Evolutionary conservation across 768 basidiomycete genomes (phyloP).

Genomic region (Mycena amicta): DNA sequence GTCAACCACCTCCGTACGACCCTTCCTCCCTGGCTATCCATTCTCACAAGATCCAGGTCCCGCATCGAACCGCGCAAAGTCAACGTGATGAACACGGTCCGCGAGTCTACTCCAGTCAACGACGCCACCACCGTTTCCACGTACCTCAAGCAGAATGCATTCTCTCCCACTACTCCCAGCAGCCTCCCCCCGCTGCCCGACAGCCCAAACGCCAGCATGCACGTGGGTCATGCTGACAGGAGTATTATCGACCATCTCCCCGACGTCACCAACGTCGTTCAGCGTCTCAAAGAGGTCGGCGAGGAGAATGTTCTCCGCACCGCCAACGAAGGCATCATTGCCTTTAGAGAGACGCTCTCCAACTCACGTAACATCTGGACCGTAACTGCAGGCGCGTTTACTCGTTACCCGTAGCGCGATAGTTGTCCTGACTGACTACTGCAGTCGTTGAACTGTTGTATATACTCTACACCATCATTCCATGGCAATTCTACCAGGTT

Average conservation of each 20-base stretch:
- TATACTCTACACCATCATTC: constrained; percentile 53
- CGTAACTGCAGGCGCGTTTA: no score
- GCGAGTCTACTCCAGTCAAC: constrained; percentile 51
- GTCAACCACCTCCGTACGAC: constrained; percentile 40
- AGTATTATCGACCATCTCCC: constrained; percentile 41
- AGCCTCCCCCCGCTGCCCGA: constrained; percentile 42
- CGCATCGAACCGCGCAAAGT: constrained; percentile 30
- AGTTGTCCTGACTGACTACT: no score
- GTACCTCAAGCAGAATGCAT: constrained; percentile 47
- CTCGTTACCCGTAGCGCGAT: no score
- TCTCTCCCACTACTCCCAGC: constrained; percentile 46
- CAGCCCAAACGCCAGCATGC: constrained; percentile 34
- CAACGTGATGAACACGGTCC: constrained; percentile 35
- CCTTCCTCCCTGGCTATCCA: constrained; percentile 21
- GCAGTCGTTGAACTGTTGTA: constrained; percentile 56
- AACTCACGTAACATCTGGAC: constrained; percentile 64
- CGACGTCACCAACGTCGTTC: constrained; percentile 32
- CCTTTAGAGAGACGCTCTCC: constrained; percentile 57
- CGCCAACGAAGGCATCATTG: constrained; percentile 36
- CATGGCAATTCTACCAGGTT: constrained; percentile 53
- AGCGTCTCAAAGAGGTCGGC: constrained; percentile 35
- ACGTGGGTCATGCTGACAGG: constrained; percentile 29
- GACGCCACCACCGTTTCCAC: constrained; percentile 55
- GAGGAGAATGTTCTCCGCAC: constrained; percentile 38
- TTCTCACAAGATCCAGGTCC: constrained; percentile 26